A percentile compares a stretch with the other conserved stretches of the same genome.
phyloP scores from a whole-genome alignment of 371 early-diverging fungal genomes.

The Smittium culicis region DNA sequence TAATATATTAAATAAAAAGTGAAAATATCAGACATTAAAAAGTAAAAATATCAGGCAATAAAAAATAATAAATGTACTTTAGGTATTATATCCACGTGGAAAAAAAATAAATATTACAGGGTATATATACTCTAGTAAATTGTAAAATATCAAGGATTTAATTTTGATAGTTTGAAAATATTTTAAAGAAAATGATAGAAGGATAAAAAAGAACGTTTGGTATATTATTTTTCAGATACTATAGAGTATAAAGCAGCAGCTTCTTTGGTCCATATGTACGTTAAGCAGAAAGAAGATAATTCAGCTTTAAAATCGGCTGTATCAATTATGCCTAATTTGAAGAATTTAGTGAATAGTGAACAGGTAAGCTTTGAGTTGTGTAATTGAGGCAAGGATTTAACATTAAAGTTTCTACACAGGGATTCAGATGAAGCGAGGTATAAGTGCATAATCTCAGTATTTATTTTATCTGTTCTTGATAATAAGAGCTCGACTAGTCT shows the following conservation, averaged over 20 bases:
- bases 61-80: too few species aligned
- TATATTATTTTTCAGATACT: background rate
- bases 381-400: background rate
- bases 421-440: background rate
- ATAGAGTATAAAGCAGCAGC: background rate
- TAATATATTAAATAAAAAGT: too few species aligned
- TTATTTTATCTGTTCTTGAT: background rate
- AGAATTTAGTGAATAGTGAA: background rate
- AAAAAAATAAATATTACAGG: too few species aligned
- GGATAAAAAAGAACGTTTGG: too few species aligned
- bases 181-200: too few species aligned
- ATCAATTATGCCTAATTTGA: background rate
- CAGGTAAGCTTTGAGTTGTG: background rate
- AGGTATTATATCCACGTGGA: too few species aligned
- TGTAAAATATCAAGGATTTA: too few species aligned
- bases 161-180: too few species aligned
- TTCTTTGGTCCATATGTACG: conserved; percentile 2
- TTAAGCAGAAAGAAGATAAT: background rate
- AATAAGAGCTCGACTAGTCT: background rate
- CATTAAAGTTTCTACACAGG: background rate
- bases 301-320: background rate
- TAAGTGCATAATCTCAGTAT: background rate
- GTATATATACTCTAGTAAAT: too few species aligned
- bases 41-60: too few species aligned
- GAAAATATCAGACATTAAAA: too few species aligned